phyloP scores from a whole-genome alignment of 192 early-diverging fungal genomes.

The Phlyctochytrium arcticum region DNA sequence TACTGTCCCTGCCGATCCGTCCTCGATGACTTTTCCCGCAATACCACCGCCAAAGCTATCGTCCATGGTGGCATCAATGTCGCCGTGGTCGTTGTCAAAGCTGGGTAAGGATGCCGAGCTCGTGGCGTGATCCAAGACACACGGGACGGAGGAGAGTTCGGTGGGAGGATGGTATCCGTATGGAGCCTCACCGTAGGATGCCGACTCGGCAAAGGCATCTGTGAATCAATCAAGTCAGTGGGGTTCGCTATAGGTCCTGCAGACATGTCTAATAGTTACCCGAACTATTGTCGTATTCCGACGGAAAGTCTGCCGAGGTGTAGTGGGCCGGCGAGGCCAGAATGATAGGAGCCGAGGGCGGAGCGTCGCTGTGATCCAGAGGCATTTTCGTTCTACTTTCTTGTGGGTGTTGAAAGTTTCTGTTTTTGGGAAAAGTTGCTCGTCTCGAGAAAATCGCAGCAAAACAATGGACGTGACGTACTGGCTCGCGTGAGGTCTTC shows the following conservation, averaged over 20 bases:
- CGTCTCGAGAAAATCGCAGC: neutral
- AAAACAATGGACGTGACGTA: neutral
- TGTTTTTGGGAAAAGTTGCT: too few relatives aligned
- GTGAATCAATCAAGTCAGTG: neutral
- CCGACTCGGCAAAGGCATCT: conserved; percentile 21
- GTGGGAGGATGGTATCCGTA: neutral
- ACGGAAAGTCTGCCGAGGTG: conserved; percentile 18
- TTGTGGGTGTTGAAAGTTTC: too few relatives aligned
- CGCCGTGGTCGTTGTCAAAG: too few relatives aligned
- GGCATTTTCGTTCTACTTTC: conserved; percentile 13
- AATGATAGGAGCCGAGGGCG: neutral
- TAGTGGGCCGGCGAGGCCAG: conserved; percentile 1
- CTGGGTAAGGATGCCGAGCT: too few relatives aligned
- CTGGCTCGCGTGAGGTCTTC: neutral
- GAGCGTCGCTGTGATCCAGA: neutral
- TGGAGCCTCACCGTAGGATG: conserved; percentile 1
- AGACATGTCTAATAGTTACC: neutral
- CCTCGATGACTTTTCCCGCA: too few relatives aligned
- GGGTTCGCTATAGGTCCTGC: neutral
- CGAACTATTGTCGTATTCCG: conserved; percentile 13
- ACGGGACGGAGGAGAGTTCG: too few relatives aligned
- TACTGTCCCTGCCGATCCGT: too few relatives aligned
- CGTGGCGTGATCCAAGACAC: too few relatives aligned
- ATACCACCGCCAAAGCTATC: too few relatives aligned
- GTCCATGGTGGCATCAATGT: too few relatives aligned